phyloP scores from a whole-genome alignment of 345 rosid genomes.

The Euphorbia lathyris region DNA sequence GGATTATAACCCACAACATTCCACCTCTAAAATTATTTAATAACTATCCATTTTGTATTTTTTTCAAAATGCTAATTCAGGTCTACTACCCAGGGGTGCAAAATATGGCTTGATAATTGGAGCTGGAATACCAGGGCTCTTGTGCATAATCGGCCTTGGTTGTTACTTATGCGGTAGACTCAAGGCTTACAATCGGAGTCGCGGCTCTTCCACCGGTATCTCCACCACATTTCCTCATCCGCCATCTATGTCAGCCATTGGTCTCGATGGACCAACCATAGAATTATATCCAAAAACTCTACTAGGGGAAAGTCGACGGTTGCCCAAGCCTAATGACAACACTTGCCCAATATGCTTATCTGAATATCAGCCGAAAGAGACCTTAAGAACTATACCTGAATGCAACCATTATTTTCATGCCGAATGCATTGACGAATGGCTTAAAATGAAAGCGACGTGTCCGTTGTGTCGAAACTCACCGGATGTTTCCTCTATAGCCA shows the following conservation, averaged over 20 bases:
- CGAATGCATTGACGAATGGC: slow-evolving; percentile 59
- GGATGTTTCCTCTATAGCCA: slow-evolving; percentile 1
- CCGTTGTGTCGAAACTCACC: slow-evolving; percentile 60
- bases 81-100: slow-evolving; percentile 39
- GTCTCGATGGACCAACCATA: slow-evolving; percentile 43
- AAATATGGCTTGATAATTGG: slow-evolving; percentile 49
- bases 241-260: neutral
- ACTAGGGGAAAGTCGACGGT: slow-evolving; percentile 49
- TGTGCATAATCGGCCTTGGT: slow-evolving; percentile 37
- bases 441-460: slow-evolving; percentile 48
- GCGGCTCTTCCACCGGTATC: neutral
- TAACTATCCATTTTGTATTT: too few relatives aligned
- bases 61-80: slow-evolving; percentile 8
- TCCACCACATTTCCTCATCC: neutral
- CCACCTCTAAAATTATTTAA: too few relatives aligned
- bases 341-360: slow-evolving; percentile 53
- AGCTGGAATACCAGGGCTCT: slow-evolving; percentile 43
- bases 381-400: slow-evolving; percentile 45
- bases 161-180: slow-evolving; percentile 26
- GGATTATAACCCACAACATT: too few relatives aligned
- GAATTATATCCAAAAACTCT: slow-evolving; percentile 54
- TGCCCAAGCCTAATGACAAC: slow-evolving; percentile 43
- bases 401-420: slow-evolving; percentile 68
- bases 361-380: slow-evolving; percentile 54
- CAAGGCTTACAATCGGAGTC: neutral